A percentile compares a stretch with the other conserved stretches of the same genome.
Conservation (phyloP, 2,329 filamentous ascomycete genomes). For the Cladosporium oxysporum region DNA sequence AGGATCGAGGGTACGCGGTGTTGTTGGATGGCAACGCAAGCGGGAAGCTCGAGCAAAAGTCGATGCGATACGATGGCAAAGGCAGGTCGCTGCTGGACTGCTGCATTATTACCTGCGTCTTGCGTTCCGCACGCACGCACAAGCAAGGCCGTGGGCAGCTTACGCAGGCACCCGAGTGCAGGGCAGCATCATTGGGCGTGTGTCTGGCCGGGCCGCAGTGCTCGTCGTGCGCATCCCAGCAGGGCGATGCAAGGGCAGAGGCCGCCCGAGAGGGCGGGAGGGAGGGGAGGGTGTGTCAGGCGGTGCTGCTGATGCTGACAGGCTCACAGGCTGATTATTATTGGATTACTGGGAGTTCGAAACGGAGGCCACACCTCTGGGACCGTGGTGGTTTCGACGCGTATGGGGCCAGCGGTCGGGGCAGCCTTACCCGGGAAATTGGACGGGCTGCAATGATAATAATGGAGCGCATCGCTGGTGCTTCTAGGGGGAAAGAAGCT, state of each 20-base stretch:
- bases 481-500: not conserved
- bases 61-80: not conserved
- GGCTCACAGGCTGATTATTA: not conserved
- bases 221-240: not conserved
- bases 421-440: constrained; percentile 15
- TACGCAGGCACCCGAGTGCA: constrained; percentile 9
- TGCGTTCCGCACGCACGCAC: not conserved
- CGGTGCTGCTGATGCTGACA: not conserved
- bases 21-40: constrained; percentile 9
- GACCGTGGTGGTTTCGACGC: constrained; percentile 1
- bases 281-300: not conserved
- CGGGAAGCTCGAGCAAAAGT: constrained; percentile 4
- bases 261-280: not conserved
- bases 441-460: not conserved
- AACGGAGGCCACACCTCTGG: not conserved
- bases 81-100: constrained; percentile 1
- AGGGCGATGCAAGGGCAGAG: constrained; percentile 10
- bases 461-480: not conserved
- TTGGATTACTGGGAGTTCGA: not conserved
- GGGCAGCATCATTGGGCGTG: not conserved
- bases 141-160: constrained; percentile 5
- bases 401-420: not conserved
- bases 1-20: not conserved
- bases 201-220: not conserved
- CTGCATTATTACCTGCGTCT: constrained; percentile 1